These are phyloP conservation scores for Suillus cothurnatus DNA, from an alignment of 768 basidiomycete species.

Conservation along the genomic window DNA sequence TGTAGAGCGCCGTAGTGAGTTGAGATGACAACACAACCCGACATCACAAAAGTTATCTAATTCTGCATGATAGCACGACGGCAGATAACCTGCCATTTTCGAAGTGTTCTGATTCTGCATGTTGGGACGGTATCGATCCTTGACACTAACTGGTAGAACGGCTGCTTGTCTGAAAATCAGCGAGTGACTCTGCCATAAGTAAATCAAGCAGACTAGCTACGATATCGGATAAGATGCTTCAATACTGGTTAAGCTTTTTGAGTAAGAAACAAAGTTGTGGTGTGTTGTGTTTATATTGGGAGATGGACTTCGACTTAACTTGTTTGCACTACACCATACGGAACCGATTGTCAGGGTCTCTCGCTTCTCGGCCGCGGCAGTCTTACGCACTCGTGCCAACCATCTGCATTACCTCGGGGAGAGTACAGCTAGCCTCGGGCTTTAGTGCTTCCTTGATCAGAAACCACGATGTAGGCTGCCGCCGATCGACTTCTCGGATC, in stretches of 20 bases:
- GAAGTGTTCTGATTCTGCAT: neutral
- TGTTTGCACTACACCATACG: neutral
- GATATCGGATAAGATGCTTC: neutral
- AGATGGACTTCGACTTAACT: neutral
- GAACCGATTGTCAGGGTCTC: neutral
- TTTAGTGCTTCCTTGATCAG: constrained; percentile 1
- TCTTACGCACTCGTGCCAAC: neutral
- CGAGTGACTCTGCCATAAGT: neutral
- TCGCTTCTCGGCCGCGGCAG: neutral
- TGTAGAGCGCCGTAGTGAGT: constrained; percentile 25
- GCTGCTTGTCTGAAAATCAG: neutral
- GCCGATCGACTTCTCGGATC: constrained; percentile 1
- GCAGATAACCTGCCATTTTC: neutral
- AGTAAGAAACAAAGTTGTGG: neutral
- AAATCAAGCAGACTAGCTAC: neutral
- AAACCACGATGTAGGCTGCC: constrained; percentile 5
- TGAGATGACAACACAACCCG: neutral
- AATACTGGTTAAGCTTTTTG: neutral
- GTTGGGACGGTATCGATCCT: neutral
- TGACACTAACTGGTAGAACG: neutral
- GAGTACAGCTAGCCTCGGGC: neutral
- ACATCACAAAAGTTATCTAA: neutral
- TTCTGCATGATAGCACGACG: neutral
- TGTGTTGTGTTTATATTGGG: neutral
- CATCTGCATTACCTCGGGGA: constrained; percentile 1